A percentile compares a stretch with the other conserved stretches of the same genome.
Conservation (phyloP, 495 filamentous ascomycete species). For the Darksidea phi region DNA sequence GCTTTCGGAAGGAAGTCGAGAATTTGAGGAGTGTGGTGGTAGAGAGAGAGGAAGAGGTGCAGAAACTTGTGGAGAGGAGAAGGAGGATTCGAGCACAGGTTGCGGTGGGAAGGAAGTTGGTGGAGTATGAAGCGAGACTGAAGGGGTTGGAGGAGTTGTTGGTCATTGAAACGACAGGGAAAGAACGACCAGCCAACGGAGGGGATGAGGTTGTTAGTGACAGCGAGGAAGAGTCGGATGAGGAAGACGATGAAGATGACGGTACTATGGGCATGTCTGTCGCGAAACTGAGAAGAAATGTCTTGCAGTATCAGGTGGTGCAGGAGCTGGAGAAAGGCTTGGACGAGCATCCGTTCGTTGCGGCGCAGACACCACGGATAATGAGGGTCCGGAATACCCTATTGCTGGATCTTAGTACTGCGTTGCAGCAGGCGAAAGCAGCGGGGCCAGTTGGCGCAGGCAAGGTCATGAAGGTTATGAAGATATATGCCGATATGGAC, state of each 20-base stretch:
- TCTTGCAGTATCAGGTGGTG: slow-evolving; percentile 58
- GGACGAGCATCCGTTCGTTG: slow-evolving; percentile 64
- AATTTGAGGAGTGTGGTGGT: slow-evolving; percentile 56
- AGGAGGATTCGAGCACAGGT: slow-evolving; percentile 52
- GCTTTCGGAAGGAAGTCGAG: slow-evolving; percentile 77
- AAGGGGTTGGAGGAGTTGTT: slow-evolving; percentile 73
- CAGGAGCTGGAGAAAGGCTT: slow-evolving; percentile 52
- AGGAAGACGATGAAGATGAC: slow-evolving; percentile 16
- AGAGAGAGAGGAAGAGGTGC: slow-evolving; percentile 54
- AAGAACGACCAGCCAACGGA: slow-evolving; percentile 38
- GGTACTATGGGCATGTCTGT: slow-evolving; percentile 41
- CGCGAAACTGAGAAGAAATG: slow-evolving; percentile 56
- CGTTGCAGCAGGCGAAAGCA: slow-evolving; percentile 68
- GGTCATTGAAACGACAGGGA: slow-evolving; percentile 53
- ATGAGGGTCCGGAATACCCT: slow-evolving; percentile 69
- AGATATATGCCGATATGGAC: slow-evolving; percentile 73
- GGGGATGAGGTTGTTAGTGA: slow-evolving; percentile 37
- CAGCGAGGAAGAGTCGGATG: slow-evolving; percentile 35
- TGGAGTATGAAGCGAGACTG: slow-evolving; percentile 48
- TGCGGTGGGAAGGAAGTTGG: slow-evolving; percentile 49
- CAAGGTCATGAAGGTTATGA: slow-evolving; percentile 66
- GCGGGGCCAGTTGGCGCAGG: slow-evolving; percentile 54
- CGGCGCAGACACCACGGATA: slow-evolving; percentile 57
- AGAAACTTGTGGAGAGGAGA: slow-evolving; percentile 55
- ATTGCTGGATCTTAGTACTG: slow-evolving; percentile 76